These are phyloP conservation scores for Elaeis guineensis DNA, from an alignment of 176 grass and related monocot genomes.

Conservation along the genomic window DNA sequence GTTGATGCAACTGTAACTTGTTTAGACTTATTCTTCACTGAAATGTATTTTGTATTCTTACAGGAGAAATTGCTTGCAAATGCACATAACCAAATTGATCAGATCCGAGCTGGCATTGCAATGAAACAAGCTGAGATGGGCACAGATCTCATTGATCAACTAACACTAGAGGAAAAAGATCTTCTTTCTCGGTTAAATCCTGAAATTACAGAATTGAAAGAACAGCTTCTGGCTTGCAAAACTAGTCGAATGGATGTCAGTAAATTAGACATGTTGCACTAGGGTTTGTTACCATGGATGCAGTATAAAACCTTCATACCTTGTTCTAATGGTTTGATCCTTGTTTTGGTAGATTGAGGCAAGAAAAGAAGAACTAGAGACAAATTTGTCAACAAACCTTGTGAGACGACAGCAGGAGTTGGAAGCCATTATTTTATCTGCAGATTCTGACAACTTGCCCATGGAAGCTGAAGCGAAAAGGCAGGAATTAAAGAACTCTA, in stretches of 20 bases:
- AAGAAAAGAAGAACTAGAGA: conserved; percentile 93
- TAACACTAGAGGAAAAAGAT: conserved; percentile 76
- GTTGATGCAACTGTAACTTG: background rate
- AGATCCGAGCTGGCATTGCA: conserved; percentile 81
- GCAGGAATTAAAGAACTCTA: conserved; percentile 62
- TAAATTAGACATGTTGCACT: conserved; percentile 20
- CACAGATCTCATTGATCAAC: conserved; percentile 95
- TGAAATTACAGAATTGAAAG: conserved; percentile 91
- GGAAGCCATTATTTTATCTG: conserved; percentile 79
- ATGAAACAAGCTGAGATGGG: conserved; percentile 99
- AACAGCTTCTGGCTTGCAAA: conserved; percentile 76
- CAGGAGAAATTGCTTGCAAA: conserved; percentile 96
- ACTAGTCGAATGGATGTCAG: conserved; percentile 78
- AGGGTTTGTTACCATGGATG: conserved; percentile 2
- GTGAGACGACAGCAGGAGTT: conserved; percentile 85
- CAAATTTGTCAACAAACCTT: conserved; percentile 95
- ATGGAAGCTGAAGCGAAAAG: conserved; percentile 65
- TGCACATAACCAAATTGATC: conserved; percentile 87
- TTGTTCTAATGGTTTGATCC: too few relatives aligned
- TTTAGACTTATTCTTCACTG: background rate
- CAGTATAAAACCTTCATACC: too few relatives aligned
- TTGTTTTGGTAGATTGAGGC: conserved; percentile 62
- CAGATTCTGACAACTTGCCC: conserved; percentile 68
- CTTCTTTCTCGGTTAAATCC: conserved; percentile 90
- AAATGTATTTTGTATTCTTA: conserved; percentile 2